Conservation (phyloP, 2,329 filamentous ascomycete species). For the Sporothrix variecibatus region DNA sequence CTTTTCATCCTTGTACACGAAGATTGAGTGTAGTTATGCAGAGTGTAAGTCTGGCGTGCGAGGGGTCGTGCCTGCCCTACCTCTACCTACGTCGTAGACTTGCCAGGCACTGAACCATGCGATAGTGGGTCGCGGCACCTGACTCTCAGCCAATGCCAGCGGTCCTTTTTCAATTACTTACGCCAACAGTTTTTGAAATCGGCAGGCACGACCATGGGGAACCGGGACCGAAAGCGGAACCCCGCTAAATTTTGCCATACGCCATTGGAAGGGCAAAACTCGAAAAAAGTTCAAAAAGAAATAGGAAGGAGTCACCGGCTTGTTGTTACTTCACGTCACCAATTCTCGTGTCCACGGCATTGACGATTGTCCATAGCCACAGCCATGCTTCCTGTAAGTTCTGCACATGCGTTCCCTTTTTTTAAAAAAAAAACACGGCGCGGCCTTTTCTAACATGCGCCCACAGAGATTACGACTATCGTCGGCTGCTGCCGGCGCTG, state of each 20-base stretch:
- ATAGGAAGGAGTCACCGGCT: not conserved
- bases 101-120: not conserved
- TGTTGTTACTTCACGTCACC: not conserved
- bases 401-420: not conserved
- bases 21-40: not conserved
- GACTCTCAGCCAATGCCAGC: conserved; percentile 12
- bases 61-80: not conserved
- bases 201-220: conserved; percentile 12
- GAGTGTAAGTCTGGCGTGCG: not conserved
- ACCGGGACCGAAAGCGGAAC: conserved; percentile 27
- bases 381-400: conserved; percentile 23
- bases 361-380: not conserved
- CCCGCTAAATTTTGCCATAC: conserved; percentile 21
- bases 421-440: no score
- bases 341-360: not conserved
- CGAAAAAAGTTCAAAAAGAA: conserved; percentile 12
- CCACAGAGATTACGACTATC: conserved; percentile 21
- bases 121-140: not conserved
- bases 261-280: conserved; percentile 6
- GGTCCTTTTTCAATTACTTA: conserved; percentile 19
- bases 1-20: not conserved
- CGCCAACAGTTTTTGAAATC: not conserved
- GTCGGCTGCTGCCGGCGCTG: conserved; percentile 15
- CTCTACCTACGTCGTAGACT: no score
- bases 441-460: not conserved